Conservation (phyloP, 192 early-diverging fungal species). For the Spinellus fusiger region DNA sequence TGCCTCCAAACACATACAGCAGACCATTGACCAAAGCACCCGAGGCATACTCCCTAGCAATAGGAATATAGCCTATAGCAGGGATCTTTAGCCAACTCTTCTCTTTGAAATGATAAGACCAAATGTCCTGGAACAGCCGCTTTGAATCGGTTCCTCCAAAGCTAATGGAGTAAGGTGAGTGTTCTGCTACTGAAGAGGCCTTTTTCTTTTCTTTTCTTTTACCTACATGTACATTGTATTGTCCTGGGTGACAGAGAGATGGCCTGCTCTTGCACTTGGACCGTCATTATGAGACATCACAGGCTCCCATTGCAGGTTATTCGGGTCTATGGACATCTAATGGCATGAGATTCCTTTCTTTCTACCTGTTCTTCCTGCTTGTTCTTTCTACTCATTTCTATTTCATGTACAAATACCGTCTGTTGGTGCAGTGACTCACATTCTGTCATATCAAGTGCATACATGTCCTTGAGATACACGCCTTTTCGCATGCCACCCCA, state of each 20-base stretch:
- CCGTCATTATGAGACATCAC: slow-evolving; percentile 20
- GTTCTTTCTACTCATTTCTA: too few species aligned
- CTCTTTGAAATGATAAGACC: slow-evolving; percentile 44
- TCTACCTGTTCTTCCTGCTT: too few species aligned
- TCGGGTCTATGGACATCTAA: slow-evolving; percentile 1
- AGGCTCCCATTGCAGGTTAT: slow-evolving; percentile 21
- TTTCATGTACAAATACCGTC: too few species aligned
- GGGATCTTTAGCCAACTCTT: slow-evolving; percentile 40
- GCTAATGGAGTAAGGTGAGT: slow-evolving; percentile 13
- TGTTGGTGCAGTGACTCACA: slow-evolving; percentile 31
- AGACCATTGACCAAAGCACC: slow-evolving; percentile 37
- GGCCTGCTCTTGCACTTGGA: slow-evolving; percentile 21
- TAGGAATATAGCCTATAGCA: slow-evolving; percentile 40
- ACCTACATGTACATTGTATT: slow-evolving; percentile 27
- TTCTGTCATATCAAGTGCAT: slow-evolving; percentile 40
- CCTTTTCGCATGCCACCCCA: slow-evolving; percentile 40
- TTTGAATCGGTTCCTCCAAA: slow-evolving; percentile 55
- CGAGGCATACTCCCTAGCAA: slow-evolving; percentile 37
- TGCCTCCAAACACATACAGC: slow-evolving; percentile 52
- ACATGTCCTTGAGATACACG: slow-evolving; percentile 43
- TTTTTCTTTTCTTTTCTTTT: neutral
- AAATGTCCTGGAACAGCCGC: slow-evolving; percentile 48
- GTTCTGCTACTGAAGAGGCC: neutral
- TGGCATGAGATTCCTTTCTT: too few species aligned
- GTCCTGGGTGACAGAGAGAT: slow-evolving; percentile 19